phyloP scores from a whole-genome alignment of 768 basidiomycete species.

The Obba rivulosa region DNA sequence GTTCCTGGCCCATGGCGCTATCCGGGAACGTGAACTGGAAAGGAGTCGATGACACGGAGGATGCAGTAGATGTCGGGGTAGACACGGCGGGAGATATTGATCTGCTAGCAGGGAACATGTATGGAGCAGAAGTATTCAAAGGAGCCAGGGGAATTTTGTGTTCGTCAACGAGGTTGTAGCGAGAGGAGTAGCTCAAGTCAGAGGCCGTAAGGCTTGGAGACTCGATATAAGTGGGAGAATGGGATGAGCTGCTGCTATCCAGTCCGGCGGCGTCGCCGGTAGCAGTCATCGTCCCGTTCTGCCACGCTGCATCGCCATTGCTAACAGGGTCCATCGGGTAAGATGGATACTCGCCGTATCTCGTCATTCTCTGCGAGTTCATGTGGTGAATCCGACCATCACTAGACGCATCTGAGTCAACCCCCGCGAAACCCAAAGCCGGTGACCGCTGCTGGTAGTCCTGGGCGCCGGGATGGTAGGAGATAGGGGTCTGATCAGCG shows the following conservation, averaged over 20 bases:
- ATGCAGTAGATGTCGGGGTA: conserved; percentile 54
- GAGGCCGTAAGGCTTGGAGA: conserved; percentile 48
- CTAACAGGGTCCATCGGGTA: conserved; percentile 32
- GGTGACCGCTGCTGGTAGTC: conserved; percentile 45
- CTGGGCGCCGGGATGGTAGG: conserved; percentile 38
- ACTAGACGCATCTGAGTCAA: conserved; percentile 26
- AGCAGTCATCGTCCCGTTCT: conserved; percentile 30
- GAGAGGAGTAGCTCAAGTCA: conserved; percentile 42
- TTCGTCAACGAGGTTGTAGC: conserved; percentile 45
- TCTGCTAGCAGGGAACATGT: conserved; percentile 61
- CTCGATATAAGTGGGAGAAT: conserved; percentile 50
- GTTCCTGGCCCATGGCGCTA: conserved; percentile 44
- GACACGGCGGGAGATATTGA: conserved; percentile 68
- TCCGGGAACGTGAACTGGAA: conserved; percentile 67
- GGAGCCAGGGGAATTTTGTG: conserved; percentile 48
- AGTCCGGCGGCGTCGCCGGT: conserved; percentile 37
- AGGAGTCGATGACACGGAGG: conserved; percentile 48
- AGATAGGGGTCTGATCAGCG: conserved; percentile 40
- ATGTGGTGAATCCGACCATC: conserved; percentile 26
- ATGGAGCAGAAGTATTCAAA: conserved; percentile 46
- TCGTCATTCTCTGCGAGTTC: conserved; percentile 38
- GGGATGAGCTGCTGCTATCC: conserved; percentile 39
- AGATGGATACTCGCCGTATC: conserved; percentile 46
- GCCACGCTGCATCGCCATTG: conserved; percentile 24
- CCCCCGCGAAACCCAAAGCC: conserved; percentile 33